phyloP scores from a whole-genome alignment of 108 stramenopile species.

The Cyclotella choctawhatcheeana region DNA sequence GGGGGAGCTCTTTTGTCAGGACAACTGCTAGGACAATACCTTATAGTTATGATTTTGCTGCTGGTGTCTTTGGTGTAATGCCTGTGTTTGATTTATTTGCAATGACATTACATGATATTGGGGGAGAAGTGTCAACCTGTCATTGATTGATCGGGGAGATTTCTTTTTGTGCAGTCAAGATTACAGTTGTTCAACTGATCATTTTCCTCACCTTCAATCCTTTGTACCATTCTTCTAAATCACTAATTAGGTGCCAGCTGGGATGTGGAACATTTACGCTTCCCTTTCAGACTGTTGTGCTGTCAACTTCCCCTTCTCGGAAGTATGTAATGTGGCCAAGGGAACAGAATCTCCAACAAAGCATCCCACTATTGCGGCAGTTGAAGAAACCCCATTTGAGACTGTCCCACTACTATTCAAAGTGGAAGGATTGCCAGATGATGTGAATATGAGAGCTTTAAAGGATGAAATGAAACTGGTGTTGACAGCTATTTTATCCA shows the following conservation, averaged over 20 bases:
- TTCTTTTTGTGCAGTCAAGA: too few relatives aligned
- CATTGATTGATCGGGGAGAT: too few relatives aligned
- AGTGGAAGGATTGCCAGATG: conserved; percentile 24
- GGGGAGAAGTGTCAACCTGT: too few relatives aligned
- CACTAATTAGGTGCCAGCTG: conserved; percentile 20
- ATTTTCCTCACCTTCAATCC: background rate
- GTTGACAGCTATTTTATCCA: conserved; percentile 9
- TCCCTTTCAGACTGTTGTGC: conserved; percentile 15
- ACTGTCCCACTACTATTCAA: conserved; percentile 19
- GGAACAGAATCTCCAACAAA: conserved; percentile 21
- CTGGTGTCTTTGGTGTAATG: too few relatives aligned
- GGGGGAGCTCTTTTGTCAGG: too few relatives aligned
- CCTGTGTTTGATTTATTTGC: too few relatives aligned
- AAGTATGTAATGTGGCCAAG: conserved; percentile 6
- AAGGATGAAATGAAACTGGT: conserved; percentile 23
- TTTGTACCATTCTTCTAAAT: background rate
- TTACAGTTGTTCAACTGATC: background rate
- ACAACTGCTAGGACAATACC: too few relatives aligned
- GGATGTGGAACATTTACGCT: conserved; percentile 20
- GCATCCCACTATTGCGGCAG: conserved; percentile 18
- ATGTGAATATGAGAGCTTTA: conserved; percentile 17
- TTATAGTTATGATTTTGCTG: too few relatives aligned
- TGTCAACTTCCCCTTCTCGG: conserved; percentile 24
- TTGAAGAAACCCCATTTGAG: conserved; percentile 14
- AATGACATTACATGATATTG: too few relatives aligned